Evolutionary conservation across 148 eudicot genomes (phyloP), one percentile per base, ranked within the genome.

Genomic region (Pouteria glomerata): DNA sequence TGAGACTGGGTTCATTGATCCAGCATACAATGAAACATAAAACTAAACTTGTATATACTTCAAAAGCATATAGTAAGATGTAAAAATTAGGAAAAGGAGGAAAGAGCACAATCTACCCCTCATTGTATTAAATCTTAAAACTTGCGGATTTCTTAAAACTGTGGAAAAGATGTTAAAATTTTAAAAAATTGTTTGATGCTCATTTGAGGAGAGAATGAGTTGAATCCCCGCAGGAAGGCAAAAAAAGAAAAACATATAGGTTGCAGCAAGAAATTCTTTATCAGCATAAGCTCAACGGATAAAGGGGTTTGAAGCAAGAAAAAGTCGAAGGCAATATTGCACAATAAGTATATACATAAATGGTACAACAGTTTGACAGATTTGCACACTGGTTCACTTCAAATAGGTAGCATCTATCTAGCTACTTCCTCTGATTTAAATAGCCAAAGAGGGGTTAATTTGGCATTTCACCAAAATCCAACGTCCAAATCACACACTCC

Each of bases 11-110:
- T 33, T 16, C 7, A 26, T 18, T 42, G 19, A 64, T 12, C 21
- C 14, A 58, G 70, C 71, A 55, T 27, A 52, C 53, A 69, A 73
- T 13, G n/a, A 74, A 58, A 58, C 4, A 18, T 27, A 34, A 31
- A 18, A n/a, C n/a, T n/a, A n/a, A n/a, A n/a, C n/a, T n/a, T n/a
- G n/a, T n/a, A n/a, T n/a, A 39, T 39, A 39, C 10, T 39, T 0
- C n/a, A n/a, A 4, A 39, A 39, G 44, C 44, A 39, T 5, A 39
- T 39, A 39, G 44, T 30, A 55, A 14, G 27, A 16, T 21, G 13
- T 26, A n/a, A n/a, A n/a, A n/a, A n/a, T n/a, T n/a, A n/a, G n/a
- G n/a, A n/a, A n/a, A n/a, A n/a, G n/a, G n/a, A n/a, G n/a, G n/a
- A n/a, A n/a, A n/a, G n/a, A n/a, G n/a, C n/a, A n/a, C n/a, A n/a